Evolutionary conservation across 1,284 basidiomycete species (phyloP), one percentile per base, ranked within the genome.

Genomic region (Cutaneotrichosporon dermatis): DNA sequence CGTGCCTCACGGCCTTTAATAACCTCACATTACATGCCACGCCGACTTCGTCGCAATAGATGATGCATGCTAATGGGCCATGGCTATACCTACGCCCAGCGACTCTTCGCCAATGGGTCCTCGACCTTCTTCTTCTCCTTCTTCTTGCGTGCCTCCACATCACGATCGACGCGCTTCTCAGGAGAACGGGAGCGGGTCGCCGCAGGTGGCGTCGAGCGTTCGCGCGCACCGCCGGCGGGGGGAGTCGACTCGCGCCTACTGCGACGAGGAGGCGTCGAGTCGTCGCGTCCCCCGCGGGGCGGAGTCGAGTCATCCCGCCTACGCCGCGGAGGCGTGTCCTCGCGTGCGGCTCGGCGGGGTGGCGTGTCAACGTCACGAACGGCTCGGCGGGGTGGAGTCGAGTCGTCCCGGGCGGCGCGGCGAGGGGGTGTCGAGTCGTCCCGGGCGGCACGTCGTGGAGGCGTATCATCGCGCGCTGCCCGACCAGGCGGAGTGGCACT

Each of bases 61-160:
- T 25, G 25, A 25, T 25, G 25, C 25, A 25, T 25, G 25, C 25
- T 25, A 25, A 25, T 25, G 25, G 25, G 25, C 25, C 25, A 40
- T 40, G n/a, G 13, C 46, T 36, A 8, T 35, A 10, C 42, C 33
- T 44, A 65, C n/a, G 63, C 63, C 63, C 63, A 65, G 45, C 43
- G 51, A 53, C 60, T 62, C 44, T 51, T 44, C 13, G 60, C 53
- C 41, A 65, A 56, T 13, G 60, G 58, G 5, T 60, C 63, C 10
- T 58, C 60, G 9, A 58, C 39, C 59, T 64, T 64, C 36, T 57
- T 59, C 36, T 55, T 33, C 59, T 64, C 61, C 36, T 57, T 59
- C 36, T 55, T 33, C 48, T 45, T 43, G 8, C 42, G 37, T 43
- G 43, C 53, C 10, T 55, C 53, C 41, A 25, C 25, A 25, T 59